Percentiles rank a stretch among this genome's conserved stretches.
These are phyloP conservation scores for Alisma plantagoaquatica DNA, from an alignment of 106 monocot species.

Conservation along the genomic window DNA sequence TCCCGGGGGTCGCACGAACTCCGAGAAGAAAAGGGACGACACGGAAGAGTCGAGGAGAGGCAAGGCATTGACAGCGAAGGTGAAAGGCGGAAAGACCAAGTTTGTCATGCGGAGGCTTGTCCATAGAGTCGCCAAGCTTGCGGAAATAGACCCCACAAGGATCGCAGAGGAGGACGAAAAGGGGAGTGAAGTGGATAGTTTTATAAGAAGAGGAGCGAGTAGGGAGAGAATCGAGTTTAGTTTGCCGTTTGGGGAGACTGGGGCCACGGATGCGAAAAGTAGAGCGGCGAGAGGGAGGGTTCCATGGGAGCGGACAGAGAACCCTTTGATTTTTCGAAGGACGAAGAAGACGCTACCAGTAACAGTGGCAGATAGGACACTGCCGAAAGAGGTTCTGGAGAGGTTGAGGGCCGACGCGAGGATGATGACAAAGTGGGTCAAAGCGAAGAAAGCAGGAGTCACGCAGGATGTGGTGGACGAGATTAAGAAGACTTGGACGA, in stretches of 20 bases:
- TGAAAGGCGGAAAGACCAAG: constrained; percentile 51
- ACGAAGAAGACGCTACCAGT: constrained; percentile 45
- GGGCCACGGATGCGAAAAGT: constrained; percentile 1
- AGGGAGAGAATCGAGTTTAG: too few species aligned
- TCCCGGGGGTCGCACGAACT: background rate
- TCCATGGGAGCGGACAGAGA: constrained; percentile 45
- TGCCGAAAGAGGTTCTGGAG: constrained; percentile 25
- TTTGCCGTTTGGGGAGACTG: too few species aligned
- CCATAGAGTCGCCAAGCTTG: constrained; percentile 36
- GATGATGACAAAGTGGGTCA: constrained; percentile 51
- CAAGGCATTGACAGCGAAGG: constrained; percentile 28
- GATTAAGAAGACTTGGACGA: constrained; percentile 43
- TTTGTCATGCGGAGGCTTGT: constrained; percentile 47
- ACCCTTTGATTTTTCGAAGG: constrained; percentile 36
- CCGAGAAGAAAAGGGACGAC: constrained; percentile 3
- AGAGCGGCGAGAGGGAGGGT: background rate
- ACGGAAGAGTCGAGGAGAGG: background rate
- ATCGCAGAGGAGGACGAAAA: background rate
- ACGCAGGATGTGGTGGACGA: constrained; percentile 65
- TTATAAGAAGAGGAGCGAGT: background rate
- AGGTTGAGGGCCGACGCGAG: constrained; percentile 44
- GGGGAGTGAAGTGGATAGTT: constrained; percentile 3
- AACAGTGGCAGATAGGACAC: constrained; percentile 44
- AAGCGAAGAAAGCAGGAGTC: constrained; percentile 78
- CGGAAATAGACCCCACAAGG: constrained; percentile 1